Percentiles rank a stretch among this genome's conserved stretches.
Evolutionary conservation across 495 filamentous ascomycete species (phyloP).

Genomic region (Aspergillus homomorphus): DNA sequence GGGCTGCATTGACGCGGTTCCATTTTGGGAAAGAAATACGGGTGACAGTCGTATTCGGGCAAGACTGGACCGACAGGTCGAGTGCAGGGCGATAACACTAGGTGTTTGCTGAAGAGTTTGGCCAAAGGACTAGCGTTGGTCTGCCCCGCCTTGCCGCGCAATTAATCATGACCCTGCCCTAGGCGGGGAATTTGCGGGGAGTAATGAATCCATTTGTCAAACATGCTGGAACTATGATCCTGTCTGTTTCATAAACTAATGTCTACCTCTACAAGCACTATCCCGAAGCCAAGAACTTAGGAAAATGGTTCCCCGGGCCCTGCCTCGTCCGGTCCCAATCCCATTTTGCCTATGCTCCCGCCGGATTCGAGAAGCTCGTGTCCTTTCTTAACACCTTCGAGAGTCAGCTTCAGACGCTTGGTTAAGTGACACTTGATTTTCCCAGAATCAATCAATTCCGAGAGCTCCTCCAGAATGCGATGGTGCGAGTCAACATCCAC

Average conservation of each 20-base stretch:
- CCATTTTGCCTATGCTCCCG: background rate
- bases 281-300: background rate
- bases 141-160: background rate
- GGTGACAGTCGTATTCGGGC: background rate
- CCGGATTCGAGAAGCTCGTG: background rate
- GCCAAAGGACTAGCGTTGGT: background rate
- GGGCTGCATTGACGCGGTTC: background rate
- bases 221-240: no score
- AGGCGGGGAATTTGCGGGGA: background rate
- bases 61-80: background rate
- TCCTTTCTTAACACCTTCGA: slow-evolving; percentile 8
- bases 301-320: background rate
- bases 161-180: background rate
- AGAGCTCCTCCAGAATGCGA: slow-evolving; percentile 5
- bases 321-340: background rate
- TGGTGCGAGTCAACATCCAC: slow-evolving; percentile 5
- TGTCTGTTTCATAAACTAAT: background rate
- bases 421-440: slow-evolving; percentile 8
- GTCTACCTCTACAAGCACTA: background rate
- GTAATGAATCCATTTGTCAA: background rate
- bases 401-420: slow-evolving; percentile 4
- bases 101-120: no score
- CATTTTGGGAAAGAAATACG: background rate
- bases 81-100: background rate
- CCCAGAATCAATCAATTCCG: slow-evolving; percentile 3